phyloP scores from a whole-genome alignment of 768 basidiomycete genomes.

The Suillus tomentosus region DNA sequence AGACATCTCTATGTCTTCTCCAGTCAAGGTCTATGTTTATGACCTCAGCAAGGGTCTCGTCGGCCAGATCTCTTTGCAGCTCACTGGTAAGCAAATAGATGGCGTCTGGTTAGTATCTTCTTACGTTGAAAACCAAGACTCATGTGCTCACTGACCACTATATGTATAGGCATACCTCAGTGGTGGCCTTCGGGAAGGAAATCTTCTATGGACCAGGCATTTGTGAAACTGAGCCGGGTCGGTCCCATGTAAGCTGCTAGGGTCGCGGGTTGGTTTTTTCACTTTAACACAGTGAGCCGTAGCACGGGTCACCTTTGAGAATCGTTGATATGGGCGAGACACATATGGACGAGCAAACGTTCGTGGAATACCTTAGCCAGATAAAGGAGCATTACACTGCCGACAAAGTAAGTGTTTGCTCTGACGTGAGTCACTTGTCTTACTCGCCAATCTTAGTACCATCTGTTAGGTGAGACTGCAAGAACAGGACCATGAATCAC shows the following conservation, averaged over 20 bases:
- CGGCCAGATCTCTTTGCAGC: constrained; percentile 69
- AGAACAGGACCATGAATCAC: neutral
- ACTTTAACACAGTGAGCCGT: neutral
- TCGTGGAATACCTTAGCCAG: constrained; percentile 78
- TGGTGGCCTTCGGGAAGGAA: constrained; percentile 86
- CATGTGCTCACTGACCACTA: constrained; percentile 1
- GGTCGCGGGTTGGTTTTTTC: neutral
- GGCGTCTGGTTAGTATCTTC: constrained; percentile 75
- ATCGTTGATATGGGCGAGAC: constrained; percentile 79
- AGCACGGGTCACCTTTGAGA: constrained; percentile 79
- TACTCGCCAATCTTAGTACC: constrained; percentile 56
- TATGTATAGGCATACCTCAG: constrained; percentile 80
- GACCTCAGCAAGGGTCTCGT: constrained; percentile 91
- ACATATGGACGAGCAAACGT: constrained; percentile 79
- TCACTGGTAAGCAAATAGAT: constrained; percentile 89
- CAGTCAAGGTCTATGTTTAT: constrained; percentile 86
- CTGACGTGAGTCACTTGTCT: constrained; percentile 1
- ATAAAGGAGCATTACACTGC: constrained; percentile 83
- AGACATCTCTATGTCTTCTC: constrained; percentile 21
- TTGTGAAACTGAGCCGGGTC: constrained; percentile 65
- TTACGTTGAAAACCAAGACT: constrained; percentile 12
- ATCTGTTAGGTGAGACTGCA: constrained; percentile 64
- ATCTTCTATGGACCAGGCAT: constrained; percentile 93
- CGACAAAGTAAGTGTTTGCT: constrained; percentile 64
- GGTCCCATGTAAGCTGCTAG: constrained; percentile 68